These are phyloP conservation scores for Calonectria hongkongensis DNA, from an alignment of 2,329 filamentous ascomycete genomes.

Conservation along the genomic window DNA sequence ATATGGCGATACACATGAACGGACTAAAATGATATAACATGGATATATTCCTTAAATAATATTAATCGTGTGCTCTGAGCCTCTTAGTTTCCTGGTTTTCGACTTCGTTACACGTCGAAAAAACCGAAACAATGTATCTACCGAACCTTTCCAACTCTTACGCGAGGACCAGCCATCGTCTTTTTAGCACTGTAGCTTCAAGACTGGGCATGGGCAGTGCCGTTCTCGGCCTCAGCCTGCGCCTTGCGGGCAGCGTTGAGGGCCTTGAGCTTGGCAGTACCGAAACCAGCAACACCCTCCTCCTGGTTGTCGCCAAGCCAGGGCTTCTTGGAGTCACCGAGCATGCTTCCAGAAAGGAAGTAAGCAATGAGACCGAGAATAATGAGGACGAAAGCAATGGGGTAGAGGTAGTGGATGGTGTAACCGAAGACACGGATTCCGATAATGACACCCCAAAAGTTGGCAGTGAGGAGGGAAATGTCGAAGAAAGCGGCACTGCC, in stretches of 20 bases:
- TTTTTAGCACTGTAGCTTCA: not conserved
- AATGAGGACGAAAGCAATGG: slow-evolving; percentile 95
- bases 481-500: slow-evolving; percentile 96
- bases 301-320: slow-evolving; percentile 95
- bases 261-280: slow-evolving; percentile 88
- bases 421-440: slow-evolving; percentile 90
- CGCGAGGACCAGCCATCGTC: slow-evolving; percentile 12
- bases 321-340: slow-evolving; percentile 94
- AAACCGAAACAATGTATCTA: slow-evolving; percentile 4
- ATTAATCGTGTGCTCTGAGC: slow-evolving; percentile 14
- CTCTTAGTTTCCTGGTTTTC: not conserved
- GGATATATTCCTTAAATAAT: not conserved
- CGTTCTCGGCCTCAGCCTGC: slow-evolving; percentile 57
- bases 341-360: slow-evolving; percentile 86
- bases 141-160: slow-evolving; percentile 2
- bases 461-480: slow-evolving; percentile 93
- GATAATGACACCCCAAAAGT: slow-evolving; percentile 98
- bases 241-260: slow-evolving; percentile 73
- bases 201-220: slow-evolving; percentile 13
- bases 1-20: not conserved
- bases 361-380: slow-evolving; percentile 90
- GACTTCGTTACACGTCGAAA: not conserved
- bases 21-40: not conserved
- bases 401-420: slow-evolving; percentile 91
- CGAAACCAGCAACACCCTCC: slow-evolving; percentile 84